Evolutionary conservation across 441 rosid species (phyloP).

Genomic region (Populus tomentosa): DNA sequence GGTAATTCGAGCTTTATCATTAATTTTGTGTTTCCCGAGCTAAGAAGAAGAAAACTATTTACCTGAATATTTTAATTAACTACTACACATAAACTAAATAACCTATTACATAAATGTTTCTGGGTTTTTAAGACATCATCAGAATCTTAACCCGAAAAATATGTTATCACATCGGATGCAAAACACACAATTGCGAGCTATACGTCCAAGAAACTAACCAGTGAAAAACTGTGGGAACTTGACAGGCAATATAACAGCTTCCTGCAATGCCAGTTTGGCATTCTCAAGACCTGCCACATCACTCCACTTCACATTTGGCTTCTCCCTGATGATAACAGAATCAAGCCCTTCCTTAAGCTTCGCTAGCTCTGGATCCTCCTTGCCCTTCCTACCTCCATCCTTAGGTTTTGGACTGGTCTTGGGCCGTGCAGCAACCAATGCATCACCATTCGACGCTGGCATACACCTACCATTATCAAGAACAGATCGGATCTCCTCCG

Average conservation of each 20-base stretch:
- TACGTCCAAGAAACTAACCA: conserved; percentile 31
- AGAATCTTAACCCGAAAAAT: too few relatives aligned
- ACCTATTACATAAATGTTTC: too few relatives aligned
- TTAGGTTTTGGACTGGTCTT: conserved; percentile 52
- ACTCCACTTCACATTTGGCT: conserved; percentile 78
- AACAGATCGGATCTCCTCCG: conserved; percentile 87
- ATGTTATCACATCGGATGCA: not conserved
- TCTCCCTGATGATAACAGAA: conserved; percentile 83
- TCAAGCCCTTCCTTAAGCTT: conserved; percentile 81
- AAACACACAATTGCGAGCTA: not conserved
- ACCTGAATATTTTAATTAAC: too few relatives aligned
- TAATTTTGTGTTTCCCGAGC: too few relatives aligned
- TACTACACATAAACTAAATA: too few relatives aligned
- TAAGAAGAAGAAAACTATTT: too few relatives aligned
- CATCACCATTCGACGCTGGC: conserved; percentile 58
- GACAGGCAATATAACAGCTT: conserved; percentile 92
- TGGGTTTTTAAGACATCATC: too few relatives aligned
- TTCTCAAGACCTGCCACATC: conserved; percentile 81
- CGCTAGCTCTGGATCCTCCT: conserved; percentile 79
- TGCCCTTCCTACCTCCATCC: conserved; percentile 48
- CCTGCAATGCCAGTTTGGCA: conserved; percentile 85
- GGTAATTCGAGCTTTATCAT: too few relatives aligned
- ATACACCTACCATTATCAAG: conserved; percentile 71
- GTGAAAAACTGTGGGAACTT: conserved; percentile 93
- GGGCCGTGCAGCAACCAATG: conserved; percentile 65